Evolutionary conservation across 805 yeast genomes (phyloP).

Genomic region (Monosporozyma servazzii): DNA sequence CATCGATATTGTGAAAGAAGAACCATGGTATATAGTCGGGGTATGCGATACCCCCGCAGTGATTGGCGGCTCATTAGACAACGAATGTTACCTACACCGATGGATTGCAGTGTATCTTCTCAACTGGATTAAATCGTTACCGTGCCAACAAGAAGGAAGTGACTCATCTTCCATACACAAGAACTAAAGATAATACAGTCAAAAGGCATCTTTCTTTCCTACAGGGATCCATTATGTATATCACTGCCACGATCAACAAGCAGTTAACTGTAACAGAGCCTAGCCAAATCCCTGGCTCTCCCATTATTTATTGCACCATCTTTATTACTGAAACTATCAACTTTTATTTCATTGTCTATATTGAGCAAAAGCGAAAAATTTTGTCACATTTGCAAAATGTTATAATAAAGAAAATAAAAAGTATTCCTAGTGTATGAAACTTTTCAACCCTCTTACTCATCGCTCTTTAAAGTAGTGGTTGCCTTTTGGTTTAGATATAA

Average conservation of each 20-base stretch:
- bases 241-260: too few species aligned
- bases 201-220: not conserved
- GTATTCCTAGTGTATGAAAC: not conserved
- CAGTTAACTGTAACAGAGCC: too few species aligned
- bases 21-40: constrained; percentile 8
- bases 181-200: not conserved
- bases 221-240: too few species aligned
- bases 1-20: not conserved
- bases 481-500: too few species aligned
- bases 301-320: too few species aligned
- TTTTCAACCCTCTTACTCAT: not conserved
- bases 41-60: constrained; percentile 24
- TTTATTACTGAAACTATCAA: not conserved
- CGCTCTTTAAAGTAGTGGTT: not conserved
- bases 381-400: not conserved
- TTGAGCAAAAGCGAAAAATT: not conserved
- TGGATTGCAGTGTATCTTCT: constrained; percentile 11
- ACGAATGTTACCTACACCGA: not conserved
- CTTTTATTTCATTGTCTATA: not conserved
- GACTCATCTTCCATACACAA: not conserved
- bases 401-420: not conserved
- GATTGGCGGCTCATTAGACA: constrained; percentile 11
- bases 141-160: not conserved
- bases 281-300: too few species aligned
- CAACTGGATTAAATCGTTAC: constrained; percentile 21